These are phyloP conservation scores for Coriaria nepalensis DNA, from an alignment of 306 rosid species.

Conservation along the genomic window DNA sequence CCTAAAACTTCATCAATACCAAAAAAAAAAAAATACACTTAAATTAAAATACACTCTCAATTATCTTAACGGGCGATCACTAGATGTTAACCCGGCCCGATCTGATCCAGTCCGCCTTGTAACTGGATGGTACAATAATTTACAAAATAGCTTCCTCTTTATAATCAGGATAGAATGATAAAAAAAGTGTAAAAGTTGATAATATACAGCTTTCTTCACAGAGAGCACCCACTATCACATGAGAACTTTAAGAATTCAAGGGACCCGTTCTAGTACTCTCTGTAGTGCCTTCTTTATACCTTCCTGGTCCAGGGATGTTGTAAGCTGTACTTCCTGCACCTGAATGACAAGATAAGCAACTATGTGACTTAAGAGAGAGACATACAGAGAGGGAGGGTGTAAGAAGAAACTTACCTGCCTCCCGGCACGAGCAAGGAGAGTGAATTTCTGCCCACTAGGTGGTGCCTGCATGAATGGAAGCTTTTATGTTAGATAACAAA, in stretches of 20 bases:
- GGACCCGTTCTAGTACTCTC: slow-evolving; percentile 81
- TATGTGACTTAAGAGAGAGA: neutral
- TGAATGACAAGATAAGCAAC: slow-evolving; percentile 16
- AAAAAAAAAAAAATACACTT: too few species aligned
- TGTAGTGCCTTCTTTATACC: slow-evolving; percentile 85
- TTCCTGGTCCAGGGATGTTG: slow-evolving; percentile 79
- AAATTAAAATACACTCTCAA: too few species aligned
- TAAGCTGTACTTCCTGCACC: slow-evolving; percentile 84
- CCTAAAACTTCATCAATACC: too few species aligned
- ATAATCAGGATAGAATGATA: slow-evolving; percentile 3
- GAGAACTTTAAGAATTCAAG: slow-evolving; percentile 22
- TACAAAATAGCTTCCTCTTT: too few species aligned
- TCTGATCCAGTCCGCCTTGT: too few species aligned
- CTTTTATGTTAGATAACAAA: too few species aligned
- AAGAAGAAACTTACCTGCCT: slow-evolving; percentile 50
- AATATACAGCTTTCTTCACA: slow-evolving; percentile 12
- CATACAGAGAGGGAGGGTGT: neutral
- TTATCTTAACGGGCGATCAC: too few species aligned
- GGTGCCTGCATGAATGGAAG: slow-evolving; percentile 52
- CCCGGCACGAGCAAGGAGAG: slow-evolving; percentile 93
- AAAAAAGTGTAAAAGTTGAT: too few species aligned
- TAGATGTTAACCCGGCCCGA: too few species aligned
- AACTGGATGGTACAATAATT: too few species aligned
- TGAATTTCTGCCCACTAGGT: slow-evolving; percentile 46
- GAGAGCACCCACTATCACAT: slow-evolving; percentile 4